A percentile compares a stretch with the other conserved stretches of the same genome.
Conservation (phyloP, 2,329 filamentous ascomycete genomes). For the Botrytis aclada region DNA sequence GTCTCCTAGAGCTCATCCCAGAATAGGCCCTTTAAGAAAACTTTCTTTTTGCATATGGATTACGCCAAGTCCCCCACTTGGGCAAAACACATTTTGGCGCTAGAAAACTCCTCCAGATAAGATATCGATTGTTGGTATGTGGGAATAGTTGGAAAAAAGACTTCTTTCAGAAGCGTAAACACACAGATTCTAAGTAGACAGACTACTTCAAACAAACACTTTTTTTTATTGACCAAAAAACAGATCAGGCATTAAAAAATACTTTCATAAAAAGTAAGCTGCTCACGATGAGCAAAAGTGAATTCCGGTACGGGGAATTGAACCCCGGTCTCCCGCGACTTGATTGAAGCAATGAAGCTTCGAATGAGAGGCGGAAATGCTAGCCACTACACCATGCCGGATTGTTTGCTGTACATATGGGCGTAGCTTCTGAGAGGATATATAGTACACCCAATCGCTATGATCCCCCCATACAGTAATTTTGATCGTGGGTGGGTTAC, state of each 20-base stretch:
- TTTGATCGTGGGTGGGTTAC: not conserved
- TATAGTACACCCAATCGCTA: rapidly evolving
- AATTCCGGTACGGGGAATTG: slow-evolving; percentile 10
- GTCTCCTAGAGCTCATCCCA: no score
- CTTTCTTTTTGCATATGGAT: not conserved
- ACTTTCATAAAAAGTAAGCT: no score
- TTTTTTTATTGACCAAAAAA: not conserved
- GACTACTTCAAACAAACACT: no score
- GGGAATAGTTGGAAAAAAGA: not conserved
- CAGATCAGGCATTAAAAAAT: not conserved
- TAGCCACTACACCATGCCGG: slow-evolving; percentile 15
- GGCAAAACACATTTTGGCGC: not conserved
- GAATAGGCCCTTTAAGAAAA: not conserved
- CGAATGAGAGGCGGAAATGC: slow-evolving; percentile 11
- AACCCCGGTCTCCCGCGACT: slow-evolving; percentile 10
- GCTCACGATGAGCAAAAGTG: rapidly evolving
- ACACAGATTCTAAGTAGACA: no score
- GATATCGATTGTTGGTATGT: not conserved
- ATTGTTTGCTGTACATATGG: not conserved
- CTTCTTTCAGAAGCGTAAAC: not conserved
- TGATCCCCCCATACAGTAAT: not conserved
- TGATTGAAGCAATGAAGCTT: not conserved
- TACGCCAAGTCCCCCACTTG: not conserved
- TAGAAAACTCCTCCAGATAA: not conserved
- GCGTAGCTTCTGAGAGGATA: rapidly evolving